Base-by-base conservation (phyloP, 352 stramenopile species). In the Pythium inflatum region DNA sequence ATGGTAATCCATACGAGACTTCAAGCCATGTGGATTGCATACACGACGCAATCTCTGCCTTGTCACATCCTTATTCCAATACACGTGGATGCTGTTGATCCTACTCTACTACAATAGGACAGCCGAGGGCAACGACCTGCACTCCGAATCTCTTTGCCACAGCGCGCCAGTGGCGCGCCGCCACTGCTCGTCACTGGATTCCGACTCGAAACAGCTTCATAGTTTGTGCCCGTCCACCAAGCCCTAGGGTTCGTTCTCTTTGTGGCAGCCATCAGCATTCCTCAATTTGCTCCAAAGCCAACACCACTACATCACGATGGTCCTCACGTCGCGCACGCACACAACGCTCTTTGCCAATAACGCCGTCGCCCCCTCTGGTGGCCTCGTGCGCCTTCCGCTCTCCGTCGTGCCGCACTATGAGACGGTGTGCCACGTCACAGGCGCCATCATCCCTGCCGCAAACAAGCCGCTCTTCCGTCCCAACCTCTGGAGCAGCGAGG, bases 401-500 rank as follows among this genome's bases (percentile, higher is more conserved):
- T 46, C 38, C 4, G 38, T 46, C 38, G 12, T 46, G 4, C 38
- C 38, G 38, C 38, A 46, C 38, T 46, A 46, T 20, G 38, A 46
- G 38, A 46, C 38, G 38, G 13, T 12, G 13, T 46, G 38, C 12
- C 38, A 46, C 4, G 4, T 46, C 38, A 46, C 38, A 12, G 38
- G 38, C 38, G 38, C 38, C 38, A 46, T 46, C 38, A 20, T 46
- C 13, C 5, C 38, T 4, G 38, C 38, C 38, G n/a, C n/a, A n/a
- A n/a, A n/a, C n/a, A 46, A 46, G 38, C 38, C 38, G 38, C 38
- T 46, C 38, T 46, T 46, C 38, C 45, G 45, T 9, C 13, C 45
- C 8, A 53, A 53, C 20, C 45, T 53, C 45, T 53, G 45, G 45
- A 53, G 45, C 25, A 31, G n/a, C 25, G 45, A 53, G 11, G 45